Evolutionary conservation across 257 asterid genomes (phyloP).

Genomic region (Agastache rugosa): DNA sequence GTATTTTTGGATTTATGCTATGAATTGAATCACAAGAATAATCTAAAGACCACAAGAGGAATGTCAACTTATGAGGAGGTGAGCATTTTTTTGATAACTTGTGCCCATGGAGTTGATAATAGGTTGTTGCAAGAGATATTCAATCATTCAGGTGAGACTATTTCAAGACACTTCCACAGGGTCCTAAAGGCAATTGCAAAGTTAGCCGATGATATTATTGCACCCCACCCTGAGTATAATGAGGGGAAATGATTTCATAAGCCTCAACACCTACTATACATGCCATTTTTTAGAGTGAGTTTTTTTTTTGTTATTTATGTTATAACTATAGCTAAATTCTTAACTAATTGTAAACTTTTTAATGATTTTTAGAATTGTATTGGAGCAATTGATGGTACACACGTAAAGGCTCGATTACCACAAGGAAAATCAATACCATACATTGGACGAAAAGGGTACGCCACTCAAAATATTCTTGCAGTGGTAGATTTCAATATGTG

Average conservation of each 20-base stretch:
- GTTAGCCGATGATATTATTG: constrained; percentile 12
- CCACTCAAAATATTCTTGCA: constrained; percentile 6
- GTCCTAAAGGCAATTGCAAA: neutral
- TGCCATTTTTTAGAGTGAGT: constrained; percentile 3
- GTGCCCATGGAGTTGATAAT: neutral
- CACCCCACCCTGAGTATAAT: neutral
- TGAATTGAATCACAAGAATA: neutral
- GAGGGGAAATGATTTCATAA: neutral
- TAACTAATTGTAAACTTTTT: too few relatives aligned
- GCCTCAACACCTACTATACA: constrained; percentile 8
- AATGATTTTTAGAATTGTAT: too few relatives aligned
- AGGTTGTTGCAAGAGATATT: neutral
- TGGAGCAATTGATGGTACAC: constrained; percentile 20
- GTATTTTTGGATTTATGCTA: constrained; percentile 12
- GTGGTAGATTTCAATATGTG: constrained; percentile 18
- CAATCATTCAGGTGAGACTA: neutral
- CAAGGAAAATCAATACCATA: constrained; percentile 14
- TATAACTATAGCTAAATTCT: neutral
- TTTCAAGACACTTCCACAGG: constrained; percentile 7
- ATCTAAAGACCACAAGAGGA: neutral
- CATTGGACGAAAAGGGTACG: neutral
- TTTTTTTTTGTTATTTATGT: neutral
- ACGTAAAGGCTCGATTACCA: neutral
- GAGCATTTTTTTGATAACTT: constrained; percentile 4
- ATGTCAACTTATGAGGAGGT: constrained; percentile 12